A percentile compares a stretch with the other conserved stretches of the same genome.
Conservation (phyloP, 2,329 filamentous ascomycete species). For the Trichothecium roseum region DNA sequence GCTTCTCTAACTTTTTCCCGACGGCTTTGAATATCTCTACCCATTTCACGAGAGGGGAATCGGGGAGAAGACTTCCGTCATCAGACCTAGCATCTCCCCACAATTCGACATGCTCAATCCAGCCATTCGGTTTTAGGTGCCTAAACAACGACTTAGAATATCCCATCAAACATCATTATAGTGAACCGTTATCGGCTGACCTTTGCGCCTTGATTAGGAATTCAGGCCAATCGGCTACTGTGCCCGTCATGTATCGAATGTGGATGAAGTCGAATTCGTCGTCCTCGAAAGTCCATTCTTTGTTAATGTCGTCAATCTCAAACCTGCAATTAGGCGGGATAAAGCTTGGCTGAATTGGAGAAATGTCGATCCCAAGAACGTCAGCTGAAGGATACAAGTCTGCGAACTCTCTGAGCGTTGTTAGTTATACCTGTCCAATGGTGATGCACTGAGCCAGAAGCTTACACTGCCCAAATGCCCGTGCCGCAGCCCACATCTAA, state of each 20-base stretch:
- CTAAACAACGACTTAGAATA: not conserved
- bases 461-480: slow-evolving; percentile 24
- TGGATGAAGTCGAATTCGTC: slow-evolving; percentile 24
- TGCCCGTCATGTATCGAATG: slow-evolving; percentile 19
- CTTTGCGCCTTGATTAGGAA: slow-evolving; percentile 2
- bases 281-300: slow-evolving; percentile 33
- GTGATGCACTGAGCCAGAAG: not conserved
- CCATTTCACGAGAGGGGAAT: too few relatives aligned
- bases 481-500: slow-evolving; percentile 26
- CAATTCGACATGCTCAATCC: slow-evolving; percentile 14
- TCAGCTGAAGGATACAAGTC: slow-evolving; percentile 27
- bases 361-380: slow-evolving; percentile 42
- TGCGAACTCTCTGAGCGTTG: slow-evolving; percentile 41
- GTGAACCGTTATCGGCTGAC: not conserved
- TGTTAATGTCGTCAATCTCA: slow-evolving; percentile 54
- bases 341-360: slow-evolving; percentile 46
- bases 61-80: too few relatives aligned
- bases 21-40: not conserved
- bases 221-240: slow-evolving; percentile 12
- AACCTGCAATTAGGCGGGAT: slow-evolving; percentile 54
- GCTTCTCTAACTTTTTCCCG: not conserved
- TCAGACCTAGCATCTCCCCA: too few relatives aligned
- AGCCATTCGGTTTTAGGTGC: slow-evolving; percentile 22
- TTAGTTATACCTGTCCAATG: slow-evolving; percentile 14
- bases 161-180: not conserved